These are phyloP conservation scores for Ustilago curta DNA, from an alignment of 1,284 basidiomycete species.

Conservation along the genomic window DNA sequence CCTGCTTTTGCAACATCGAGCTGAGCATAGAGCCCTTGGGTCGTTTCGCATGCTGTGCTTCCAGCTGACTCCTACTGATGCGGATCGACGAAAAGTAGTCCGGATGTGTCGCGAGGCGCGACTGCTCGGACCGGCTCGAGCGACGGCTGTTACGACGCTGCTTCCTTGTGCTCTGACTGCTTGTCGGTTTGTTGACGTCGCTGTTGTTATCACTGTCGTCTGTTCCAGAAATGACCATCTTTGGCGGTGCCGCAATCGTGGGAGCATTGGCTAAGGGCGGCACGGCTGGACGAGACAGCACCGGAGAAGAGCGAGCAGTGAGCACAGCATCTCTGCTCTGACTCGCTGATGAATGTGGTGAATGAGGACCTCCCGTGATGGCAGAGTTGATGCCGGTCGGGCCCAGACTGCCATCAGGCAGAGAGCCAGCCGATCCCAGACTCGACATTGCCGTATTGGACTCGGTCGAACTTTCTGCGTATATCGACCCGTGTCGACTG, in stretches of 20 bases:
- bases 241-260: slow-evolving; percentile 27
- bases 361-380: slow-evolving; percentile 38
- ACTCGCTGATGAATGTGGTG: slow-evolving; percentile 30
- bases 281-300: slow-evolving; percentile 19
- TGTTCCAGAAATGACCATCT: slow-evolving; percentile 30
- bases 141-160: slow-evolving; percentile 27
- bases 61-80: slow-evolving; percentile 34
- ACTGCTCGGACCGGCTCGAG: slow-evolving; percentile 9
- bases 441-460: slow-evolving; percentile 49
- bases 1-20: slow-evolving; percentile 49
- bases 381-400: slow-evolving; percentile 48
- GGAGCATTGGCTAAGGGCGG: slow-evolving; percentile 11
- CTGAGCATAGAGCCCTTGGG: slow-evolving; percentile 50
- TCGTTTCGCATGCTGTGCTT: slow-evolving; percentile 43
- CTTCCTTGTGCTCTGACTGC: slow-evolving; percentile 10
- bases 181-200: slow-evolving; percentile 13
- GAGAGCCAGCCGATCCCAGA: slow-evolving; percentile 38
- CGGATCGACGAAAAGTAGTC: slow-evolving; percentile 51
- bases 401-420: slow-evolving; percentile 45
- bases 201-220: slow-evolving; percentile 44
- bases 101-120: slow-evolving; percentile 23
- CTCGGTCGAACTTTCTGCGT: slow-evolving; percentile 52
- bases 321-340: slow-evolving; percentile 26
- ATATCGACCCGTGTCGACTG: slow-evolving; percentile 19
- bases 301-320: slow-evolving; percentile 40